Conservation (phyloP, 331 rosid genomes). For the Arachis monticola region DNA sequence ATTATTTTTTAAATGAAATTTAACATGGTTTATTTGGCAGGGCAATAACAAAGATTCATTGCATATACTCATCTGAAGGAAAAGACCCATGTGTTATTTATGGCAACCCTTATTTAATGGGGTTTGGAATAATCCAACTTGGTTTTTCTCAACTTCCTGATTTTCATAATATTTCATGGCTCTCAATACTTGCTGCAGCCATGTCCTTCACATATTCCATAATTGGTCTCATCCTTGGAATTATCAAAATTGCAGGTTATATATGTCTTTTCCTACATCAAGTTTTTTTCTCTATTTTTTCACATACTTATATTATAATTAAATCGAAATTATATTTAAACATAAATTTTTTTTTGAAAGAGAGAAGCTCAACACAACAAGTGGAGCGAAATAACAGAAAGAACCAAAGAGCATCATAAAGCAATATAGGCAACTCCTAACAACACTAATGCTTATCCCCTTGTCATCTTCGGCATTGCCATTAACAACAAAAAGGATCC, state of each 20-base stretch:
- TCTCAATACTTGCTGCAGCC: constrained; percentile 54
- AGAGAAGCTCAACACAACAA: too few species aligned
- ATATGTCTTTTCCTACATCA: neutral
- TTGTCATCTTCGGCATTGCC: too few species aligned
- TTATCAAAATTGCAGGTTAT: constrained; percentile 49
- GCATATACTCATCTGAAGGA: constrained; percentile 36
- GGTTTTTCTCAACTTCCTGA: constrained; percentile 52
- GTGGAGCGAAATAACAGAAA: too few species aligned
- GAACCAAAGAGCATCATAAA: too few species aligned
- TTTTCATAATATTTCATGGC: constrained; percentile 55
- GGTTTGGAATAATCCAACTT: constrained; percentile 48
- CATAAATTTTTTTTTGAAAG: too few species aligned
- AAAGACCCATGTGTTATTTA: constrained; percentile 36
- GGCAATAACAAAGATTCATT: constrained; percentile 46
- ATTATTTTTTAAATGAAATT: neutral
- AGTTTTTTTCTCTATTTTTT: too few species aligned
- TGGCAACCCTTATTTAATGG: constrained; percentile 42
- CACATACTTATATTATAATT: too few species aligned
- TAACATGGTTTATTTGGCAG: constrained; percentile 33
- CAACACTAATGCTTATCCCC: too few species aligned
- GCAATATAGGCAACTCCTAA: too few species aligned
- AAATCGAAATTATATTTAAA: too few species aligned
- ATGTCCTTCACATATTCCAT: constrained; percentile 55
- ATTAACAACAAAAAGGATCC: too few species aligned
- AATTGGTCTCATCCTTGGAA: constrained; percentile 53